Evolutionary conservation across 192 early-diverging fungal species (phyloP), one percentile per base, ranked within the genome.

Genomic region (Gryganskiella cystojenkinii): DNA sequence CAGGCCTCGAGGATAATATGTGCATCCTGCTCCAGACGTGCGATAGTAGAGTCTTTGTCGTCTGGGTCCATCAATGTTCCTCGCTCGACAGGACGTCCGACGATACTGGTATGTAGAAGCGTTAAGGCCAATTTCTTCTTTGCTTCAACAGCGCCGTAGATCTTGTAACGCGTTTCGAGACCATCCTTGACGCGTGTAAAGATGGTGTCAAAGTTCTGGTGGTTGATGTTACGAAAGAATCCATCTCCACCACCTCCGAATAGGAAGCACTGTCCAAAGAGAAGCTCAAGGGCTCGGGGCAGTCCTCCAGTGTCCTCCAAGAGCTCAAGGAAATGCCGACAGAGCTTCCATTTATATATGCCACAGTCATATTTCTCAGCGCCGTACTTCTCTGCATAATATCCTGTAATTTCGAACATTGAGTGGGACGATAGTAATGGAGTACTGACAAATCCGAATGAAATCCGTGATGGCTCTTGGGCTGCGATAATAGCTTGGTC

Each of bases 281-380:
- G 35, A 55, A 46, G 46, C 27, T 56, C 24, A 17, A 56, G 24
- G 30, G 55, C 66, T 6, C 43, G 43, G 49, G 66, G 43, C 35
- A 56, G 28, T 68, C 66, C 66, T 68, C 66, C 66, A 13, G 66
- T 68, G n/a, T 56, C 66, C 44, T 31, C 3, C 42, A 68, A 20
- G 56, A 68, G 9, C 2, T 58, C 10, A 56, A 68, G 54, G 45
- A 68, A 58, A 46, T 2, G 55, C 15, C n/a, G 17, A 57, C 66
- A 68, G 33, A n/a, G 66, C 27, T 51, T 57, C 66, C 52, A 68
- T 7, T 35, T 58, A 49, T 45, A 59, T 4, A 46, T 17, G 4
- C n/a, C 56, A 58, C 40, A 4, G 7, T 19, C 42, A 22, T 46
- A 54, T 24, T 15, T 58, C 56, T 49, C 44, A 57, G 37, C 56